These are phyloP conservation scores for Saturnispora sanitii DNA, from an alignment of 805 yeast genomes.

Conservation along the genomic window DNA sequence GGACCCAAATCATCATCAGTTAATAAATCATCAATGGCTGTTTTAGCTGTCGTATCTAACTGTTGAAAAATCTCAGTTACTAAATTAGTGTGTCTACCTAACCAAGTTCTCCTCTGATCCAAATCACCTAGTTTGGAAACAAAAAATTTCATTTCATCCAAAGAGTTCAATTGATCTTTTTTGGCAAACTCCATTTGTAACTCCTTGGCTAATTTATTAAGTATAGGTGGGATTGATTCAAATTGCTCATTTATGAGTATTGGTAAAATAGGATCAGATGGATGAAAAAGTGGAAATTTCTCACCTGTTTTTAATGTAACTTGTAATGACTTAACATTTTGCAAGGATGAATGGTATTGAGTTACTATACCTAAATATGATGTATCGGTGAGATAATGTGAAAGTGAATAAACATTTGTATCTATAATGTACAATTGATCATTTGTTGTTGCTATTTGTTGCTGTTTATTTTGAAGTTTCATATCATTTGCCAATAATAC, in stretches of 20 bases:
- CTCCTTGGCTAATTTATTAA: slow-evolving; percentile 61
- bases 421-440: slow-evolving; percentile 1
- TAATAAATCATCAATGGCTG: background rate
- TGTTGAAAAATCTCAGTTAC: slow-evolving; percentile 18
- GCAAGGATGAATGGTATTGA: background rate
- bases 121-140: slow-evolving; percentile 61
- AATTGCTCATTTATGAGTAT: slow-evolving; percentile 60
- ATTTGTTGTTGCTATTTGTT: background rate
- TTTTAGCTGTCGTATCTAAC: slow-evolving; percentile 1
- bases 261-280: slow-evolving; percentile 38
- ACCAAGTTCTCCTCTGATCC: slow-evolving; percentile 55
- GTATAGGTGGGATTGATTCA: slow-evolving; percentile 62
- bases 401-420: background rate
- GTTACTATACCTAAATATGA: slow-evolving; percentile 4
- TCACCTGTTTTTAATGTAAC: background rate
- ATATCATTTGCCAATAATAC: background rate
- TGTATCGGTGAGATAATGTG: background rate
- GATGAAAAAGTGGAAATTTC: background rate
- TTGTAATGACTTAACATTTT: background rate
- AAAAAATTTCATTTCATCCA: slow-evolving; percentile 57
- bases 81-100: slow-evolving; percentile 65
- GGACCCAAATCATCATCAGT: background rate
- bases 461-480: background rate
- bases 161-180: slow-evolving; percentile 45
- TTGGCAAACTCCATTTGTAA: slow-evolving; percentile 61